Evolutionary conservation across 1,284 basidiomycete species (phyloP), one percentile per base, ranked within the genome.

Genomic region (Chiua sp.): DNA sequence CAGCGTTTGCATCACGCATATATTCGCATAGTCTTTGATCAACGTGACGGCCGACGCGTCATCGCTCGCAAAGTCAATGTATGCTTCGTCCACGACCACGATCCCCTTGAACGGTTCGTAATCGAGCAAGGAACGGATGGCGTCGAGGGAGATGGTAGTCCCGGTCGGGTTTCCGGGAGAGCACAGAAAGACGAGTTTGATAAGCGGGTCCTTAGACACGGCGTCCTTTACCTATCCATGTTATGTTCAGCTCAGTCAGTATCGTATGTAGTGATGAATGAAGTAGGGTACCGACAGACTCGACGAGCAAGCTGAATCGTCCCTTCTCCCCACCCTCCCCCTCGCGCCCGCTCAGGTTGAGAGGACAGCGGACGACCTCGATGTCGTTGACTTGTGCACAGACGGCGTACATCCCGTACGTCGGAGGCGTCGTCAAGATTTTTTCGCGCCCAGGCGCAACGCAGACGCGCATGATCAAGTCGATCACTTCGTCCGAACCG

Each of bases 81-180:
- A 99, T 0, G 98, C 98, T 76, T 99, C 98, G 71, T 99, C 98
- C 5, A 99, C 91, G 28, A 98, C 84, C 47, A 98, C 90, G 60
- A 99, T 86, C 2, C 98, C 98, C 66, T 90, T 92, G 83, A 93
- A 98, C 1, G 82, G 79, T 6, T 87, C 81, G 75, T 94, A 93
- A 35, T 96, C 90, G 32, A 97, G 80, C 30, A 99, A 76, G n/a
- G 83, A 72, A 2, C 83, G 82, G 55, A 99, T 82, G 7, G 88
- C 84, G 20, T 80, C 70, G 16, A 97, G 83, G 0, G 94, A 84
- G 56, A 99, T 88, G 32, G 92, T 77, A 0, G 96, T 98, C 18
- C 96, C 96, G 0, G 96, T 98, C 0, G 98, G 98, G 73, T 99
- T 99, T 4, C 98, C 98, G 0, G 97, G 98, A 2, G 96, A 98